Percentiles rank a stretch among this genome's conserved stretches.
phyloP scores from a whole-genome alignment of 2,329 filamentous ascomycete genomes.

The Ophiostoma piceae region DNA sequence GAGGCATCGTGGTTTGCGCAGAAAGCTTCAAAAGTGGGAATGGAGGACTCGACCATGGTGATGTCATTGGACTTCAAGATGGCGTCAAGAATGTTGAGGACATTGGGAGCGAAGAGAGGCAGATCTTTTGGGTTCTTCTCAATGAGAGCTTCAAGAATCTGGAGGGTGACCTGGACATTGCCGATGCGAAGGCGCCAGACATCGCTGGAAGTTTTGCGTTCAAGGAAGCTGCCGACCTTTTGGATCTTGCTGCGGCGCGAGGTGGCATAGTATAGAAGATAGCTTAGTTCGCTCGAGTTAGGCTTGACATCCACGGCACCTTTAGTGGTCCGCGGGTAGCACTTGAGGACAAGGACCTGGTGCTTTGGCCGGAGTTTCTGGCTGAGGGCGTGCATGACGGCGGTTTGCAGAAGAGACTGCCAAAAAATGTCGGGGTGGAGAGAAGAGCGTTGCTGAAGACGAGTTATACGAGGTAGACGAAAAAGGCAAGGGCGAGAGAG shows the following conservation, averaged over 20 bases:
- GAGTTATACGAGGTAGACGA: neutral
- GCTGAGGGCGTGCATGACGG: conserved; percentile 58
- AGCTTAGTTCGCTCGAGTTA: conserved; percentile 93
- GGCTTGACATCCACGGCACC: conserved; percentile 88
- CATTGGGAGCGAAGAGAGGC: conserved; percentile 76
- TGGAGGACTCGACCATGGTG: conserved; percentile 84
- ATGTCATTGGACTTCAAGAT: conserved; percentile 83
- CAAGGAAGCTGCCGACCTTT: conserved; percentile 90
- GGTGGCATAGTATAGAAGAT: conserved; percentile 93
- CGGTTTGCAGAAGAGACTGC: conserved; percentile 19
- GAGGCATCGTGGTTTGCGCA: conserved; percentile 85
- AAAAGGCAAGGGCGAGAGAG: neutral
- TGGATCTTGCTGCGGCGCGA: conserved; percentile 92
- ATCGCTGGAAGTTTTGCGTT: conserved; percentile 88
- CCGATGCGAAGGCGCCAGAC: conserved; percentile 84
- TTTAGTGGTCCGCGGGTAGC: conserved; percentile 90
- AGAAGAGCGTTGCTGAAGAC: neutral
- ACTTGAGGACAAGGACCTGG: conserved; percentile 92
- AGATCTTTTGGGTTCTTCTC: conserved; percentile 90
- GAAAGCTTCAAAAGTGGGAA: conserved; percentile 80
- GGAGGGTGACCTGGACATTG: conserved; percentile 89
- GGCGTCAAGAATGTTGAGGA: conserved; percentile 77
- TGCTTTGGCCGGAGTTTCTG: conserved; percentile 83
- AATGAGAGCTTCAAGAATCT: conserved; percentile 85
- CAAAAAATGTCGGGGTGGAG: neutral